Evolutionary conservation across 2,329 filamentous ascomycete species (phyloP).

Genomic region (Fusarium sp.): DNA sequence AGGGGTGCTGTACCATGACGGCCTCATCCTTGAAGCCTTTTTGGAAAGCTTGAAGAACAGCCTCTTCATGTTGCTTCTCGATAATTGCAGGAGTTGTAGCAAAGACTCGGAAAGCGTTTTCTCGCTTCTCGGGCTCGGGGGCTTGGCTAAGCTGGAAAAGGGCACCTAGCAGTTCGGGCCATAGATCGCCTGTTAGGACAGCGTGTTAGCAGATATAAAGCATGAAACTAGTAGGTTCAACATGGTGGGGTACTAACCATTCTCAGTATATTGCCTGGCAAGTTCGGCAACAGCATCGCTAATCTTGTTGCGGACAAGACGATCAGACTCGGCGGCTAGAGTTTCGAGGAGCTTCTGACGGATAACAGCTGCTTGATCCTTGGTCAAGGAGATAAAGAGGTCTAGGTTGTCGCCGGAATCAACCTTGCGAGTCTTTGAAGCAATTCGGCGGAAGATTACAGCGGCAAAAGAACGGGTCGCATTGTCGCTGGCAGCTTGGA

Average conservation of each 20-base stretch:
- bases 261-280: constrained; percentile 92
- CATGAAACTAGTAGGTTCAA: not conserved
- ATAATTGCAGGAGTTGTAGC: constrained; percentile 95
- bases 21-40: constrained; percentile 92
- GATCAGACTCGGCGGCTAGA: constrained; percentile 75
- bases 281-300: constrained; percentile 97
- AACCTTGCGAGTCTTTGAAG: constrained; percentile 86
- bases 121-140: constrained; percentile 81
- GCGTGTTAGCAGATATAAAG: constrained; percentile 29
- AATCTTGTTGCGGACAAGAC: constrained; percentile 88
- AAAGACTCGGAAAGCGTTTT: constrained; percentile 94
- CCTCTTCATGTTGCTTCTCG: constrained; percentile 91
- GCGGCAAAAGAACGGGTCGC: constrained; percentile 89
- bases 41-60: constrained; percentile 87
- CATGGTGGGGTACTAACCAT: constrained; percentile 66
- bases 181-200: constrained; percentile 71
- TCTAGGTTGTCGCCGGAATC: constrained; percentile 77
- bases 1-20: constrained; percentile 67
- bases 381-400: constrained; percentile 81
- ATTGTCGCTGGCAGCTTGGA: constrained; percentile 78
- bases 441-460: constrained; percentile 92
- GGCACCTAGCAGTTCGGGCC: constrained; percentile 86
- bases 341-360: constrained; percentile 84
- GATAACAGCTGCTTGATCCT: constrained; percentile 79
- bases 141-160: constrained; percentile 94